Conservation (phyloP, 148 eudicot genomes). For the Chenopodium quinoa region DNA sequence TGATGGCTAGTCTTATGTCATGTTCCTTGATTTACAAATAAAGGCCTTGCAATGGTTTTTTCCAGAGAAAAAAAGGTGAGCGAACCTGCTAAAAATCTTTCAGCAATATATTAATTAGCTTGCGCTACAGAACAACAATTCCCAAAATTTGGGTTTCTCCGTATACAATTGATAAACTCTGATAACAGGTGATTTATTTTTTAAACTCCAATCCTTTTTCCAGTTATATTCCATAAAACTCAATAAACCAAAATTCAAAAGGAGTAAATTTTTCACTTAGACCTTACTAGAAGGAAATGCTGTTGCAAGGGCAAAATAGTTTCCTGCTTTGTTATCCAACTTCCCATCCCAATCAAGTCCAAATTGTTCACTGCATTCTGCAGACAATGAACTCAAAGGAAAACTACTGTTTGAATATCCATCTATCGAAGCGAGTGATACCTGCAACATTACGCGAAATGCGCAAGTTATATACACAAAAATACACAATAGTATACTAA, state of each 20-base stretch:
- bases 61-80: too few species aligned
- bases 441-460: slow-evolving; percentile 40
- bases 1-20: too few species aligned
- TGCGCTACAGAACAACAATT: background rate
- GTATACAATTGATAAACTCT: too few species aligned
- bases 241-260: background rate
- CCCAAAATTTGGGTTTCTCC: too few species aligned
- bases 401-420: slow-evolving; percentile 27
- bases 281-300: slow-evolving; percentile 83
- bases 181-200: too few species aligned
- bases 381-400: slow-evolving; percentile 53
- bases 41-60: too few species aligned
- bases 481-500: background rate
- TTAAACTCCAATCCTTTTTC: background rate
- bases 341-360: slow-evolving; percentile 42
- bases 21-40: too few species aligned
- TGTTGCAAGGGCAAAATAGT: slow-evolving; percentile 78
- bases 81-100: background rate
- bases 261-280: slow-evolving; percentile 15
- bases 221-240: background rate
- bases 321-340: slow-evolving; percentile 48
- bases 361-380: slow-evolving; percentile 50
- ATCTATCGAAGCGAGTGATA: slow-evolving; percentile 59
- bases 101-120: background rate
- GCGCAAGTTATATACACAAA: background rate